Evolutionary conservation across 768 basidiomycete genomes (phyloP), one percentile per base, ranked within the genome.

Genomic region (Wakefieldia striispora): DNA sequence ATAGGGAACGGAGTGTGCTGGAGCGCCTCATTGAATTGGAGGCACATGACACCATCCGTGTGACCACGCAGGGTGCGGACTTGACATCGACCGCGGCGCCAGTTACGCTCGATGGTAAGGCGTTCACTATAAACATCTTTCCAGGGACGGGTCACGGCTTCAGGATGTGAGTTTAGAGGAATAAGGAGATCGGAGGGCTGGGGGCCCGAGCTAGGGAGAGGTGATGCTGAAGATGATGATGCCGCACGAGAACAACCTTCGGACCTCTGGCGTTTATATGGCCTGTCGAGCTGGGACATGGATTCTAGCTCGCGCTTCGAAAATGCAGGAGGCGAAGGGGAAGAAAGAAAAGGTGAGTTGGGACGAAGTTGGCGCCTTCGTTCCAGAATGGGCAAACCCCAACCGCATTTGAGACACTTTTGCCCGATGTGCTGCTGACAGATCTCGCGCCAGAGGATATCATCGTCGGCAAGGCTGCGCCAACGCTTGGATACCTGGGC

Each of bases 351-450:
- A 16, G 74, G 74, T 14, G 75, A 74, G n/a, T 61, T 59, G 8
- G 72, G 61, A 39, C 74, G 74, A 52, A 74, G 70, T 21, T 70
- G 55, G 21, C 84, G 77, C 55, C 81, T 82, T 62, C 82, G 85
- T 67, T 95, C 91, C 19, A 99, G 75, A 31, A 97, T 76, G 14
- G 97, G 97, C 39, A 99, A 74, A 16, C 94, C 95, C 95, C 95
- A 97, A 3, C 97, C 97, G 59, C 97, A 98, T 68, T 95, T 97
- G 59, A 79, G 82, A 61, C 97, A 99, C 62, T 93, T 95, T 61
- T 93, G 86, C 17, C 95, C 95, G 47, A 99, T 98, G 54, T 99
- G 97, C 66, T 99, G 97, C 64, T 95, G 92, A 67, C 97, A 98
- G 65, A 99, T 98, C 19, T 85, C 84, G 35, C 87, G 79, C 97